phyloP scores from a whole-genome alignment of 1,139 yeast species.

The Chernovozyma sophiae-reginae region DNA sequence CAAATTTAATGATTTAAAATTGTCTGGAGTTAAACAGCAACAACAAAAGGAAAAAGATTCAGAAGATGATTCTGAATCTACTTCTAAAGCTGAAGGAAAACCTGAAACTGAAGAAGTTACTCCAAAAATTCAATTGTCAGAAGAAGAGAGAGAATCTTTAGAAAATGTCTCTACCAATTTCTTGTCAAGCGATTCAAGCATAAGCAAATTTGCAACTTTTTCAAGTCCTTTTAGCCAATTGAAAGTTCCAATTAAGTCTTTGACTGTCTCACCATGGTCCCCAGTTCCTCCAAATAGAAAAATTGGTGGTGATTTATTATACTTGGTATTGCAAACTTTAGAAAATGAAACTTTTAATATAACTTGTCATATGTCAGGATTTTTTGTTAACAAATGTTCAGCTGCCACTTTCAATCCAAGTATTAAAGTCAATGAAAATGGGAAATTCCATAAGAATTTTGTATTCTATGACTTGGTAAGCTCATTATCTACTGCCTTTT shows the following conservation, averaged over 20 bases:
- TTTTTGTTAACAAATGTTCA: constrained; percentile 68
- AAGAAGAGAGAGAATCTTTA: constrained; percentile 17
- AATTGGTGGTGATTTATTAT: constrained; percentile 73
- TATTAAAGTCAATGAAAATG: constrained; percentile 39
- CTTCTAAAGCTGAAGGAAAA: constrained; percentile 7
- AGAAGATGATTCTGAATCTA: constrained; percentile 6
- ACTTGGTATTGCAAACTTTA: constrained; percentile 68
- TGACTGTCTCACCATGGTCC: constrained; percentile 78
- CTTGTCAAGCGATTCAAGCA: constrained; percentile 9
- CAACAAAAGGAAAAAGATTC: constrained; percentile 7
- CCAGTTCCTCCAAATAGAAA: constrained; percentile 71
- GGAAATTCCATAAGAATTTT: constrained; percentile 33
- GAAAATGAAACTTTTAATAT: constrained; percentile 79
- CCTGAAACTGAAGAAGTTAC: constrained; percentile 8
- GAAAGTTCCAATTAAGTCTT: constrained; percentile 46
- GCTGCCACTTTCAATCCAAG: constrained; percentile 67
- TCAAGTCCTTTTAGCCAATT: constrained; percentile 20
- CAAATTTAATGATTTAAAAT: constrained; percentile 28
- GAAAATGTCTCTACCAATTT: constrained; percentile 8
- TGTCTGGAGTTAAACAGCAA: constrained; percentile 20
- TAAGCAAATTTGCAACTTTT: constrained; percentile 14
- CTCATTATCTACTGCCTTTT: constrained; percentile 51
- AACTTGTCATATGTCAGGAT: constrained; percentile 77
- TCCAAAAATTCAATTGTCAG: constrained; percentile 11
- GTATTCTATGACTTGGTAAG: constrained; percentile 53